Evolutionary conservation across 805 yeast genomes (phyloP).

Genomic region (Saccharomyces paradoxus): DNA sequence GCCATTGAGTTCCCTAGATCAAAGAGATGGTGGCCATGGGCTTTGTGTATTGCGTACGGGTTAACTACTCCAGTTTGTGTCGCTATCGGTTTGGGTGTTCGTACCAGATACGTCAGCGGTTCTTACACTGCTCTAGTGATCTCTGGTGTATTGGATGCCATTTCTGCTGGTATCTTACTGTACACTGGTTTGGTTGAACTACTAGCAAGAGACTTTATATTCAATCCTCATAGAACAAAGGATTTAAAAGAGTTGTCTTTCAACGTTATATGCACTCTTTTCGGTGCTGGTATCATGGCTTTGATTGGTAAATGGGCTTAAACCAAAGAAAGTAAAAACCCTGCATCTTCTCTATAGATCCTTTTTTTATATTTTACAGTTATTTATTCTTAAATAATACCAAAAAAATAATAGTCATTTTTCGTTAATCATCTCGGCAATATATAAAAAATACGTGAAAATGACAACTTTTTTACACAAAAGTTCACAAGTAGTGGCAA

Average conservation of each 20-base stretch:
- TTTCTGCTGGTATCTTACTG: conserved; percentile 63
- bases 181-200: conserved; percentile 71
- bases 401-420: background rate
- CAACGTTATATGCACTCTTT: conserved; percentile 21
- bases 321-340: background rate
- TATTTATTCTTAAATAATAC: background rate
- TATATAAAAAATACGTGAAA: background rate
- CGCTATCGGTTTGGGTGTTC: conserved; percentile 70
- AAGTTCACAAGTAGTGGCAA: background rate
- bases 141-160: conserved; percentile 58
- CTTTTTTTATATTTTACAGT: background rate
- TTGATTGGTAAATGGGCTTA: conserved; percentile 71
- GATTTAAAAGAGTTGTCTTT: conserved; percentile 35
- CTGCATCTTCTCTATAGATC: background rate
- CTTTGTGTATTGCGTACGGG: conserved; percentile 42
- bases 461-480: background rate
- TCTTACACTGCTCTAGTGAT: conserved; percentile 48
- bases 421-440: background rate
- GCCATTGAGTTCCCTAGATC: conserved; percentile 46
- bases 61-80: conserved; percentile 61
- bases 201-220: conserved; percentile 64
- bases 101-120: conserved; percentile 46
- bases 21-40: conserved; percentile 36
- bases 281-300: conserved; percentile 67
- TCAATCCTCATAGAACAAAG: conserved; percentile 33